These are phyloP conservation scores for Meyerozyma guilliermondii DNA, from an alignment of 1,139 yeast species.

Conservation along the genomic window DNA sequence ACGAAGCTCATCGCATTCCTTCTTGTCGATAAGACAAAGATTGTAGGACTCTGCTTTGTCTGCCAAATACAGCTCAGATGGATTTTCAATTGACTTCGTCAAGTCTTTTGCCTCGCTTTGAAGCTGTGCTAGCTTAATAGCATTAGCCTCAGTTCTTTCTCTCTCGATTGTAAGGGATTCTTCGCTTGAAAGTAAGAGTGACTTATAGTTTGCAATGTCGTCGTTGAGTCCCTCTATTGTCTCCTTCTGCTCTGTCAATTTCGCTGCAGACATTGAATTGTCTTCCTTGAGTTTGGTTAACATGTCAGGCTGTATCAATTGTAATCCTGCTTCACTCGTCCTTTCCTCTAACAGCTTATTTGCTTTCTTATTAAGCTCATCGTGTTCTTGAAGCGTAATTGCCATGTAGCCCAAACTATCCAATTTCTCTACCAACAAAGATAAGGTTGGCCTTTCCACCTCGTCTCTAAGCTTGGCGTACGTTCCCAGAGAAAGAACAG, in stretches of 20 bases:
- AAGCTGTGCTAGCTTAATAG: neutral
- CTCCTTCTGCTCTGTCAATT: neutral
- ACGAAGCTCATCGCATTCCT: slow-evolving; percentile 11
- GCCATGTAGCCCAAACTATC: neutral
- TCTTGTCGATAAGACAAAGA: slow-evolving; percentile 14
- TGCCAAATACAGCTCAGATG: slow-evolving; percentile 17
- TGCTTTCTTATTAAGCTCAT: slow-evolving; percentile 2
- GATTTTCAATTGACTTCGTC: slow-evolving; percentile 15
- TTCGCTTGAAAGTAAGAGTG: neutral
- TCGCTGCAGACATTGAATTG: neutral
- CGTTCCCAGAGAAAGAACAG: neutral
- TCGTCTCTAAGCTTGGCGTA: neutral
- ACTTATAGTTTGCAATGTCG: neutral
- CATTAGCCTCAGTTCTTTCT: neutral
- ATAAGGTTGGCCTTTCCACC: neutral
- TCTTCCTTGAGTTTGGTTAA: neutral
- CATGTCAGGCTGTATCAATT: slow-evolving; percentile 7
- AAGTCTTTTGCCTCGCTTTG: slow-evolving; percentile 13
- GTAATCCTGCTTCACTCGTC: slow-evolving; percentile 4
- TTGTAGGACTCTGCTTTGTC: slow-evolving; percentile 16
- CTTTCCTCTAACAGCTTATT: slow-evolving; percentile 4
- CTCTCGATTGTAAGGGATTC: neutral
- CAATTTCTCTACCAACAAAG: neutral
- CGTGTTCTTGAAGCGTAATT: slow-evolving; percentile 1
- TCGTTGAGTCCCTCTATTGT: neutral